Conservation (phyloP, 179 eudicot genomes). For the Dionaea muscipula region DNA sequence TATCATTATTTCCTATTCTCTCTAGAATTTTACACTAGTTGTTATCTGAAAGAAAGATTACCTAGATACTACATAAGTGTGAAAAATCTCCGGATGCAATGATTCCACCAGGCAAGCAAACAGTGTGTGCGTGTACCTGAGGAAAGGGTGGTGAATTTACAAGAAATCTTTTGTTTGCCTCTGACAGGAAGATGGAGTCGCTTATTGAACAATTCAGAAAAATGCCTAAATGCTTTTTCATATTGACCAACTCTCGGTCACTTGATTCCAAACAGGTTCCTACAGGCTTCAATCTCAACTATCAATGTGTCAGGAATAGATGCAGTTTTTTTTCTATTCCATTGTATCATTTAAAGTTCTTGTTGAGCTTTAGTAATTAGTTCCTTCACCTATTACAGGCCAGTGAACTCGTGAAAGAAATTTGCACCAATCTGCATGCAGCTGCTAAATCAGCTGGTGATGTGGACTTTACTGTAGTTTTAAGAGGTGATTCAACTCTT, state of each 20-base stretch:
- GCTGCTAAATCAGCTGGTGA: slow-evolving; percentile 57
- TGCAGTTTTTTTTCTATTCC: neutral
- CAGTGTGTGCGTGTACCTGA: neutral
- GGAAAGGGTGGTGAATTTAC: neutral
- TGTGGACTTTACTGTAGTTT: slow-evolving; percentile 67
- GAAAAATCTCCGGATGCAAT: no score
- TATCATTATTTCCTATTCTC: no score
- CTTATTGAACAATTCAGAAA: slow-evolving; percentile 59
- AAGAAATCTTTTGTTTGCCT: neutral
- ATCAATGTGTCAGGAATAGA: neutral
- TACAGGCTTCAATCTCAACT: neutral
- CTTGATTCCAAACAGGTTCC: slow-evolving; percentile 70
- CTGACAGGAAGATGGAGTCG: slow-evolving; percentile 62
- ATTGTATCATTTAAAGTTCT: neutral
- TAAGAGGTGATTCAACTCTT: slow-evolving; percentile 95
- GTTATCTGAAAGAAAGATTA: no score
- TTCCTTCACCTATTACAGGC: slow-evolving; percentile 48
- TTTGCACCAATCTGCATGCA: slow-evolving; percentile 52
- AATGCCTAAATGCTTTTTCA: slow-evolving; percentile 83
- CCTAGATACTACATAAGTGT: no score
- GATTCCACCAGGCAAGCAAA: neutral
- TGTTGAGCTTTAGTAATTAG: no score
- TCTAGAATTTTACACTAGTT: no score
- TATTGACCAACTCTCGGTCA: slow-evolving; percentile 89
- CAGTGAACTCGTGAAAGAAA: slow-evolving; percentile 55